Base-by-base conservation (phyloP, 1,139 yeast genomes). In the Candida gigantensis region DNA sequence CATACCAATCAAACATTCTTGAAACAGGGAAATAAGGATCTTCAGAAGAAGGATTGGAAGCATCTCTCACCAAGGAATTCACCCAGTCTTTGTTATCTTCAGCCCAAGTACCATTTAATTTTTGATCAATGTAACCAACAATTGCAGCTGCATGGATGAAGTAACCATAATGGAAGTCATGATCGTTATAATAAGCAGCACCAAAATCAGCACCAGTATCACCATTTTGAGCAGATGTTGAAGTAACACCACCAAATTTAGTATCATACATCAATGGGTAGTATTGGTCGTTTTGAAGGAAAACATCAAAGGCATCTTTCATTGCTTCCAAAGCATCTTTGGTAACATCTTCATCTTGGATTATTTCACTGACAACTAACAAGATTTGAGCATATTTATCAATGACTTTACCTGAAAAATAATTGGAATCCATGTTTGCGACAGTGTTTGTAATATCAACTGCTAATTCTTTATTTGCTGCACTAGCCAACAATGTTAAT, bases 131-230 rank as follows among this genome's bases (percentile, higher is more conserved):
- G 44, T 77, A 67, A 11, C 84, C 92, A 37, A 84, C 71, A 32
- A 83, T 72, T 3, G 94, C 92, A 6, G 90, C 89, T 6, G 92
- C 84, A 50, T 84, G 89, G 36, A 85, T 72, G 50, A 75, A 76
- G 60, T 84, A 84, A 17, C 92, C 90, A 54, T 82, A 84, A 52
- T 85, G 92, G 77, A 83, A 84, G 53, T 84, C 92, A 52, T 81
- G 92, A 57, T 84, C 92, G 49, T 84, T 84, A 60, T 84, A 84
- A 60, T 74, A 79, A 11, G 83, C 73, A 46, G 79, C 66, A 19
- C 92, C 94, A 54, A 62, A 85, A 36, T 61, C 67, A 25, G 58
- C 57, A 24, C 57, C 58, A 20, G 60, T 50, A 36, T 79, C 75
- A 34, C 77, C 76, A 25, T 68, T 65, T 43, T 76, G 68, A 25